A percentile compares a stretch with the other conserved stretches of the same genome.
Evolutionary conservation across 1,139 yeast species (phyloP).

Genomic region (Geotrichum australiense): DNA sequence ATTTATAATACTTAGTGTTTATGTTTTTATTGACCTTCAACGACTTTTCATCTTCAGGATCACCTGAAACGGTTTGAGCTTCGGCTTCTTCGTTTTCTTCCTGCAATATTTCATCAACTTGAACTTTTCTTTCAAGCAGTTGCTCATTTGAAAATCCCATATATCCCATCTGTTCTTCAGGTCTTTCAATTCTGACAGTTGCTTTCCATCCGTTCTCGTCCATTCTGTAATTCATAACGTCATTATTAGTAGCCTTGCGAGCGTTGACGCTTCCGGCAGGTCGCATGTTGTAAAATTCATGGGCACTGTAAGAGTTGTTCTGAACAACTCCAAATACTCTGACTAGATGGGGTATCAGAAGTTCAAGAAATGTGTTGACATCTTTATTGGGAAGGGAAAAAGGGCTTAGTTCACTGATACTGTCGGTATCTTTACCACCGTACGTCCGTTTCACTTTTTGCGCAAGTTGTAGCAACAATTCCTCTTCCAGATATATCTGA

Average conservation of each 20-base stretch:
- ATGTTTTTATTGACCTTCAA: conserved; percentile 11
- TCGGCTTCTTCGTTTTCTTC: not conserved
- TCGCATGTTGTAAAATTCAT: conserved; percentile 11
- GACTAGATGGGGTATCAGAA: conserved; percentile 10
- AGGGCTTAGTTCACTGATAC: conserved; percentile 12
- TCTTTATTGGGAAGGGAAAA: conserved; percentile 13
- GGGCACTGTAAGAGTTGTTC: conserved; percentile 13
- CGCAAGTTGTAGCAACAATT: conserved; percentile 11
- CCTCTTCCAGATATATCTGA: conserved; percentile 12
- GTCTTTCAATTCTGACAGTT: conserved; percentile 11
- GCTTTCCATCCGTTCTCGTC: conserved; percentile 16
- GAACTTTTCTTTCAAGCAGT: conserved; percentile 13
- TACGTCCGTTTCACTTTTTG: conserved; percentile 12
- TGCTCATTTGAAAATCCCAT: conserved; percentile 15
- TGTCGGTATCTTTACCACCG: conserved; percentile 13
- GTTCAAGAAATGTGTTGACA: conserved; percentile 6
- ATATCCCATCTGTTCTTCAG: conserved; percentile 7
- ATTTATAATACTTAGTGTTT: conserved; percentile 3
- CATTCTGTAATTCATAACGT: conserved; percentile 11
- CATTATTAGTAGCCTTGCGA: not conserved
- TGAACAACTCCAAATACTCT: conserved; percentile 9
- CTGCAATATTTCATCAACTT: conserved; percentile 9
- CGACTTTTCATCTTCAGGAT: conserved; percentile 16
- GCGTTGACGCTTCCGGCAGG: not conserved
- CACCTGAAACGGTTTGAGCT: not conserved